Percentiles rank a stretch among this genome's conserved stretches.
phyloP scores from a whole-genome alignment of 768 basidiomycete genomes.

The Boletus sensibilis region DNA sequence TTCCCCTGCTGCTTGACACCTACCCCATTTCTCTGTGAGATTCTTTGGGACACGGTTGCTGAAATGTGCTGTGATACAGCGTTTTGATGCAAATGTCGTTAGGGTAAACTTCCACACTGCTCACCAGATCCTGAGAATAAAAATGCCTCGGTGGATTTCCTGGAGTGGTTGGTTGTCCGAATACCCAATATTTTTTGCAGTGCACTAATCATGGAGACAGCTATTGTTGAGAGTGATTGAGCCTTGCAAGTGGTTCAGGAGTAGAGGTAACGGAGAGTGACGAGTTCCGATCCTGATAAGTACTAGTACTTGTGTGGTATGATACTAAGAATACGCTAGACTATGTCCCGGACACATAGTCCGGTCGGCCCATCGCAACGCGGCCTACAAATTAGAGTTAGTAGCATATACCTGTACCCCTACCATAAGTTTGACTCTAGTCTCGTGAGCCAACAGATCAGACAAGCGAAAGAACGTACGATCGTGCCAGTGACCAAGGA shows the following conservation, averaged over 20 bases:
- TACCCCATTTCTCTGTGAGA: conserved; percentile 27
- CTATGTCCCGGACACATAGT: no score
- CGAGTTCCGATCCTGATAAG: neutral
- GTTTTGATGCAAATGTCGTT: neutral
- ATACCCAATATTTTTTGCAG: conserved; percentile 10
- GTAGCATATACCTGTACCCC: neutral
- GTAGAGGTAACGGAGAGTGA: no score
- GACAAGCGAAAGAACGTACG: no score
- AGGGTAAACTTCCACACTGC: neutral
- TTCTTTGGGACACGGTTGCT: conserved; percentile 24
- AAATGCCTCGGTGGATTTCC: neutral
- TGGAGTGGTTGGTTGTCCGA: neutral
- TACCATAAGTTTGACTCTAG: neutral
- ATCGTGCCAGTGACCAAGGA: no score
- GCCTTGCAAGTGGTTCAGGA: neutral
- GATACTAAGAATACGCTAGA: no score
- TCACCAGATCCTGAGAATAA: conserved; percentile 29
- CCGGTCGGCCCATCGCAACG: neutral
- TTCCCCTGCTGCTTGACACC: neutral
- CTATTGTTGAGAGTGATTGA: neutral
- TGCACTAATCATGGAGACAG: conserved; percentile 9
- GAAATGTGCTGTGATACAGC: conserved; percentile 25
- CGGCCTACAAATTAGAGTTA: neutral
- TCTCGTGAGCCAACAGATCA: no score
- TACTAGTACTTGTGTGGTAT: no score